Conservation (phyloP, 2,329 filamentous ascomycete genomes). For the Pseudopyricularia cyperi region DNA sequence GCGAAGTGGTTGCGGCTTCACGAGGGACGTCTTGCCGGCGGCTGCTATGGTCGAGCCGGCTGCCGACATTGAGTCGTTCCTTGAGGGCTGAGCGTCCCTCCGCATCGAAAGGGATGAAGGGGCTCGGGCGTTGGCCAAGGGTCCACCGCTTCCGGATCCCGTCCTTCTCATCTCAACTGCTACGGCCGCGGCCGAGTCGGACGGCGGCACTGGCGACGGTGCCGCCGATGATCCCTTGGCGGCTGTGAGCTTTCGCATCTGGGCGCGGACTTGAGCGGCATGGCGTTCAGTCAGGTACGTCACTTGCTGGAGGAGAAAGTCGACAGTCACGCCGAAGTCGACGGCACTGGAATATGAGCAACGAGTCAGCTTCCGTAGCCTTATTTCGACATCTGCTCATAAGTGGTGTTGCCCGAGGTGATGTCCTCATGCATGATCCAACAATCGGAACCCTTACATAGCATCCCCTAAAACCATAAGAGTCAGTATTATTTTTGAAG, state of each 20-base stretch:
- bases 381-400: neutral
- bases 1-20: neutral
- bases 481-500: neutral
- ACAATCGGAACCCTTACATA: constrained; percentile 1
- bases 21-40: neutral
- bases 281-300: constrained; percentile 90
- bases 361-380: neutral
- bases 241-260: constrained; percentile 64
- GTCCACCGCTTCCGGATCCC: constrained; percentile 28
- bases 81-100: constrained; percentile 38
- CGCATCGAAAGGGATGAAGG: constrained; percentile 44
- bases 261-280: constrained; percentile 76
- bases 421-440: too few relatives aligned
- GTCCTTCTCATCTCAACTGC: constrained; percentile 36
- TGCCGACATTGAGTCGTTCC: constrained; percentile 28
- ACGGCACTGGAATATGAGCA: constrained; percentile 40
- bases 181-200: constrained; percentile 23
- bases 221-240: constrained; percentile 40
- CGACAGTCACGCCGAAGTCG: constrained; percentile 70
- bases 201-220: constrained; percentile 42
- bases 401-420: too few relatives aligned
- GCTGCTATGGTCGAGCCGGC: constrained; percentile 10
- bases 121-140: constrained; percentile 19
- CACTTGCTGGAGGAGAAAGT: constrained; percentile 85
- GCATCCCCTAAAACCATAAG: neutral